Conservation (phyloP, 768 basidiomycete species). For the Suillus brevipes region DNA sequence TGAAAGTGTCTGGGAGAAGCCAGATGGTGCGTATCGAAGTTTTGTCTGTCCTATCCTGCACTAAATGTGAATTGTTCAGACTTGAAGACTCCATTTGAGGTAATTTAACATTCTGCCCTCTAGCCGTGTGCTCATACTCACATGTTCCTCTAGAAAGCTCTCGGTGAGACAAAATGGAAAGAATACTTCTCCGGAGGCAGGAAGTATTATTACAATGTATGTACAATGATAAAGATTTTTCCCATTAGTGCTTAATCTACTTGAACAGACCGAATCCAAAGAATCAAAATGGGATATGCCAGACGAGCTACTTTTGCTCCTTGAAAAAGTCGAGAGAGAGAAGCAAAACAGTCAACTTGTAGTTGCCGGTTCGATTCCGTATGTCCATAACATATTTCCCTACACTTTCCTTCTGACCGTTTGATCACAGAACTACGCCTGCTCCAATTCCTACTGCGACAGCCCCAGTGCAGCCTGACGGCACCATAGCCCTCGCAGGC, state of each 20-base stretch:
- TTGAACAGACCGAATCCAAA: conserved; percentile 70
- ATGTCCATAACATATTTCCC: conserved; percentile 9
- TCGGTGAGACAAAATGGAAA: conserved; percentile 91
- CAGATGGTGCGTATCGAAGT: conserved; percentile 62
- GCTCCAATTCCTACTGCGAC: conserved; percentile 53
- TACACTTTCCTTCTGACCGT: conserved; percentile 7
- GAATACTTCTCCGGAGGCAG: conserved; percentile 92
- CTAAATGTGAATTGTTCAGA: conserved; percentile 41
- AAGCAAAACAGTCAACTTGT: conserved; percentile 41
- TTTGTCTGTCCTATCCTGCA: conserved; percentile 11
- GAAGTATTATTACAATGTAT: conserved; percentile 88
- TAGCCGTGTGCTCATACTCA: conserved; percentile 5
- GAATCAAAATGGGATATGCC: conserved; percentile 99
- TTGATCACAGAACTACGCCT: conserved; percentile 29
- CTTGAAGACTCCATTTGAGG: conserved; percentile 91
- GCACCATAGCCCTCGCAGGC: conserved; percentile 45
- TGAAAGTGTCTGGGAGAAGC: conserved; percentile 98
- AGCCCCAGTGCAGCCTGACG: conserved; percentile 40
- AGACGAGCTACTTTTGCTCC: conserved; percentile 80
- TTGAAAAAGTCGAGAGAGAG: conserved; percentile 86
- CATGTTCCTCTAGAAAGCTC: conserved; percentile 59
- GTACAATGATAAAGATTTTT: conserved; percentile 18
- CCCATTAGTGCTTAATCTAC: conserved; percentile 2
- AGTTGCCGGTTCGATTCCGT: conserved; percentile 28
- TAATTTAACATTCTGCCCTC: conserved; percentile 33